Evolutionary conservation across 306 rosid genomes (phyloP), one percentile per base, ranked within the genome.

Genomic region (Fragaria nilgerrensis): DNA sequence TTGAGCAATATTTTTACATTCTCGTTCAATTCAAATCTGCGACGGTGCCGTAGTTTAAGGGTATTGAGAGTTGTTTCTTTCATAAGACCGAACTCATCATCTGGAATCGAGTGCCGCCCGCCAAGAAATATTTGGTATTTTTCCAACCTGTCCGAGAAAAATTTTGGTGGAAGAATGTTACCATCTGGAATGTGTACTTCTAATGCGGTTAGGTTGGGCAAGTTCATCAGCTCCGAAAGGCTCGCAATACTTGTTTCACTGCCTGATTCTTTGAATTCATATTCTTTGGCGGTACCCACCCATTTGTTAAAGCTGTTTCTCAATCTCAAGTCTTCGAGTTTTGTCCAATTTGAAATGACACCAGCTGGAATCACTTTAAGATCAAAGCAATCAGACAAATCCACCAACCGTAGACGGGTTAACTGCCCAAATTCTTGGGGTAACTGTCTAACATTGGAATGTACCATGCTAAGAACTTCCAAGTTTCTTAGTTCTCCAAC

Each of bases 281-380:
- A 29, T 29, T 29, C 2, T 29, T 29, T 29, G 32, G 32, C 32
- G 32, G 32, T 5, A 36, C 39, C 39, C 16, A 59, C 64, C 70
- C 81, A 78, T 16, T 44, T 29, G 1, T 16, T 0, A 47, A 47
- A 58, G 12, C 12, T 71, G 7, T 41, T 10, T 16, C 1, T 17
- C 82, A 78, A 44, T 5, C 72, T 25, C 27, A 78, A 78, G 20
- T 58, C 77, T 70, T 70, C 82, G 4, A 78, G 14, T 2, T 22
- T 45, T 43, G 41, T 44, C 53, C 61, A 59, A 8, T 11, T 70
- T n/a, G 61, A 36, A 8, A 78, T 49, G 13, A 78, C 12, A n/a
- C n/a, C n/a, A 49, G 55, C 6, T 49, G 55, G 20, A 49, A 49
- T 49, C 55, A 49, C 55, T 16, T 3, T 0, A 29, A 78, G 72